These are phyloP conservation scores for Hordeum vulgare DNA, from an alignment of 176 grass and related monocot genomes.

Conservation along the genomic window MorexV3_pseudomolecules_assembly NC_058518.1:385394813-385395312, in stretches of 20 bases:
- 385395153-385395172: too few relatives aligned
- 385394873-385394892: constrained; percentile 8
- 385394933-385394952: constrained; percentile 96
- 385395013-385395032: constrained; percentile 83
- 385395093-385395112: constrained; percentile 33
- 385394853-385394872: constrained; percentile 3
- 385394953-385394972: constrained; percentile 41
- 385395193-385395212: too few relatives aligned
- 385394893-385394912: constrained; percentile 42
- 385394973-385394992: constrained; percentile 38
- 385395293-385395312: too few relatives aligned
- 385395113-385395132: constrained; percentile 11
- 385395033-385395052: constrained; percentile 59
- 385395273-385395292: too few relatives aligned
- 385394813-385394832: neutral
- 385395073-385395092: constrained; percentile 27
- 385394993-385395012: constrained; percentile 43
- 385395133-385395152: neutral
- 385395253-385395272: too few relatives aligned
- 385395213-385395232: too few relatives aligned
- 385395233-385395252: too few relatives aligned
- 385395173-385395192: too few relatives aligned
- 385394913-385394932: constrained; percentile 80
- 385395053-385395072: constrained; percentile 29
- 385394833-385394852: constrained; percentile 4